phyloP scores from a whole-genome alignment of 2,329 filamentous ascomycete genomes.

The Diaporthe destruens region DNA sequence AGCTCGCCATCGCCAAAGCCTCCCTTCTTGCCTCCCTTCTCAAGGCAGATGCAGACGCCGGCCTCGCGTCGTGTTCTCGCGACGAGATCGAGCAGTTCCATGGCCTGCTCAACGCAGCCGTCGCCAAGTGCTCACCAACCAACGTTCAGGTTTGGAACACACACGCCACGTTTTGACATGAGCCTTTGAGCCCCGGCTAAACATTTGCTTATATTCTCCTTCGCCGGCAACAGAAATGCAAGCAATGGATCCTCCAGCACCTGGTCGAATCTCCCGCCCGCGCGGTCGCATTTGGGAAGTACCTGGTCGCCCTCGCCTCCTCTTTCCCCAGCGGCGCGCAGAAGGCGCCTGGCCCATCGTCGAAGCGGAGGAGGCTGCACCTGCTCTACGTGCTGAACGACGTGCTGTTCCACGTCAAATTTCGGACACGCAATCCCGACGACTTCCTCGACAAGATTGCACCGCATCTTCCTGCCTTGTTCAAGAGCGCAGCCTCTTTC shows the following conservation, averaged over 20 bases:
- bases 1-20: conserved; percentile 83
- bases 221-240: conserved; percentile 78
- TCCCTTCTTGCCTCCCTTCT: conserved; percentile 81
- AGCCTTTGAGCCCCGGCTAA: conserved; percentile 51
- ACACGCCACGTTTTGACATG: conserved; percentile 45
- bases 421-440: conserved; percentile 59
- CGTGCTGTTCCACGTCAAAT: conserved; percentile 76
- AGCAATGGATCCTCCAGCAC: conserved; percentile 84
- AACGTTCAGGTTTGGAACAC: conserved; percentile 88
- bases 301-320: conserved; percentile 76
- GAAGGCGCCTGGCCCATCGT: conserved; percentile 61
- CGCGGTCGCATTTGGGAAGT: conserved; percentile 78
- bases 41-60: conserved; percentile 74
- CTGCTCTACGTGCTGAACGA: conserved; percentile 85
- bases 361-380: conserved; percentile 78
- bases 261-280: conserved; percentile 76
- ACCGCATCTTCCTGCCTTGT: conserved; percentile 71
- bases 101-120: conserved; percentile 71
- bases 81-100: conserved; percentile 79
- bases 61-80: conserved; percentile 67
- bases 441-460: conserved; percentile 69
- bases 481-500: conserved; percentile 69
- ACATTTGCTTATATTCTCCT: conserved; percentile 50
- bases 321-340: conserved; percentile 60
- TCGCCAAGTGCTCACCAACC: conserved; percentile 79